These are phyloP conservation scores for Porodaedalea pini DNA, from an alignment of 1,284 basidiomycete genomes.

Conservation along the genomic window DNA sequence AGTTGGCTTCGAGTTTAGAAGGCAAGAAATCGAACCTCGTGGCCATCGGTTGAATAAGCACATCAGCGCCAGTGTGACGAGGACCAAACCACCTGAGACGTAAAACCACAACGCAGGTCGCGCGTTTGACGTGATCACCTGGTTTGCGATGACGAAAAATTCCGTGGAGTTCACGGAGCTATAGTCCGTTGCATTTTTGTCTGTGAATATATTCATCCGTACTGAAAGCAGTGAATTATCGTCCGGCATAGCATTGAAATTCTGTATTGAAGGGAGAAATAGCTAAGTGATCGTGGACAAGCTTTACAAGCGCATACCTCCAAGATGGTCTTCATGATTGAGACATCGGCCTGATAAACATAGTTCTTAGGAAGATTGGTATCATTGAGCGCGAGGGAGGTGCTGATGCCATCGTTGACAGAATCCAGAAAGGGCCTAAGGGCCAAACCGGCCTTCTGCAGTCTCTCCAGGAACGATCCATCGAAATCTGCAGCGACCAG, in stretches of 20 bases:
- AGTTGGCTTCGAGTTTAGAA: not conserved
- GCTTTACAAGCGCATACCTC: not conserved
- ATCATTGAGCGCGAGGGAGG: not conserved
- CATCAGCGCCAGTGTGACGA: conserved; percentile 13
- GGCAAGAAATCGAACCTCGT: conserved; percentile 1
- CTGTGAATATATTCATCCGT: conserved; percentile 11
- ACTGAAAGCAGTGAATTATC: conserved; percentile 8
- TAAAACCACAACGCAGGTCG: conserved; percentile 20
- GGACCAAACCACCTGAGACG: conserved; percentile 13
- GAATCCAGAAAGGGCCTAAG: not conserved
- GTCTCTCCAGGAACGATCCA: not conserved
- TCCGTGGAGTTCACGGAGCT: conserved; percentile 5
- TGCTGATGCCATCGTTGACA: conserved; percentile 9
- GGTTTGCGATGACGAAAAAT: conserved; percentile 9
- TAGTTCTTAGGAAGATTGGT: not conserved
- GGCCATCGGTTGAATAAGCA: conserved; percentile 13
- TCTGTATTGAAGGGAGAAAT: not conserved
- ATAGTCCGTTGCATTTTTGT: conserved; percentile 4
- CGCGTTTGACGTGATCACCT: conserved; percentile 14
- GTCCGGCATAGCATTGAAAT: conserved; percentile 17
- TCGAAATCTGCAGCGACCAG: conserved; percentile 6
- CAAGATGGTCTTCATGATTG: conserved; percentile 10
- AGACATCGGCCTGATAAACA: conserved; percentile 11
- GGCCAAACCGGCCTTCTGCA: conserved; percentile 15
- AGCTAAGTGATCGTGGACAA: not conserved